Evolutionary conservation across 2,329 filamentous ascomycete species (phyloP).

Genomic region (Aspergillus cejpii): DNA sequence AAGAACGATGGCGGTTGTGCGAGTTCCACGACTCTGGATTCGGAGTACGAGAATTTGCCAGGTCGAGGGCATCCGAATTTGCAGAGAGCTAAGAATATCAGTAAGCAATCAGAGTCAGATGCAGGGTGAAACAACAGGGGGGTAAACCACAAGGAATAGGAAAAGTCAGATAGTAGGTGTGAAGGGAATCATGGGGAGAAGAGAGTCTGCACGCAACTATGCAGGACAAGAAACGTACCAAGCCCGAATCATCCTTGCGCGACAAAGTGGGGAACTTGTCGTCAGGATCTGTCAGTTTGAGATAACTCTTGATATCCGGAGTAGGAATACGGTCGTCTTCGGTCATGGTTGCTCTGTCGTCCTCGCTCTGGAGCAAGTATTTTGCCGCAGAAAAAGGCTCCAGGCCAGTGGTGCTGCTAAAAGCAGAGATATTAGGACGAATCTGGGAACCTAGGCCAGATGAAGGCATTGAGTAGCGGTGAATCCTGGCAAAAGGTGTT

Average conservation of each 20-base stretch:
- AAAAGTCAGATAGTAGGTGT: background rate
- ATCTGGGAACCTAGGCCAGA: conserved; percentile 38
- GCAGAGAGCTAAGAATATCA: conserved; percentile 60
- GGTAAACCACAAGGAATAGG: background rate
- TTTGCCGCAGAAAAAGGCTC: conserved; percentile 79
- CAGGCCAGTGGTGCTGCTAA: conserved; percentile 45
- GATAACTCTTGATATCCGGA: conserved; percentile 61
- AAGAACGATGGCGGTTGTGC: conserved; percentile 62
- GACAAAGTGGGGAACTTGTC: conserved; percentile 73
- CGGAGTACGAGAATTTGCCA: conserved; percentile 63
- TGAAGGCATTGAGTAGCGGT: conserved; percentile 91
- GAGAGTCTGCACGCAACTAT: background rate
- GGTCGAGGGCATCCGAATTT: conserved; percentile 72
- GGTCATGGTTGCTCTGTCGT: conserved; percentile 48
- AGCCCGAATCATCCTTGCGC: conserved; percentile 46
- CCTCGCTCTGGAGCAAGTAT: conserved; percentile 81
- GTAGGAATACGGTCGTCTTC: conserved; percentile 50
- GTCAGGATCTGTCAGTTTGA: conserved; percentile 66
- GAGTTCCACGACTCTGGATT: conserved; percentile 60
- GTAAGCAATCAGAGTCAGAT: conserved; percentile 35
- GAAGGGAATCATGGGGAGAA: background rate
- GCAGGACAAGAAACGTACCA: conserved; percentile 42
- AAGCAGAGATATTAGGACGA: conserved; percentile 26
- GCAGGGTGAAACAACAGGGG: background rate
- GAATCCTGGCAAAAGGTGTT: conserved; percentile 51